Conservation (phyloP, 176 grass and related monocot species). For the Zizania latifolia region DNA sequence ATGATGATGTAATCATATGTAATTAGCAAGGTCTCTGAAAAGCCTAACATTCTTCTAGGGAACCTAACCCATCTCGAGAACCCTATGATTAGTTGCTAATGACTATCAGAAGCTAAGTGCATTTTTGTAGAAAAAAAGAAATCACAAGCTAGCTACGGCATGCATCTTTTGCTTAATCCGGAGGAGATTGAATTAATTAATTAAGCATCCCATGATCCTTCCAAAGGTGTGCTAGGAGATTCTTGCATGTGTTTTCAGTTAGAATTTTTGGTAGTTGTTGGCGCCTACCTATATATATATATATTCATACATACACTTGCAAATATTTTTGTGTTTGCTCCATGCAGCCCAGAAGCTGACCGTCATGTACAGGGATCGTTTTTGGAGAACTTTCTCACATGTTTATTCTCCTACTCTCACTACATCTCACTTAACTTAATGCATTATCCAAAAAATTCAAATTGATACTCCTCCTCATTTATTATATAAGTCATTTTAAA, state of each 20-base stretch:
- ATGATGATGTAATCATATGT: neutral
- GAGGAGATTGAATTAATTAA: neutral
- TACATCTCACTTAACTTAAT: constrained; percentile 16
- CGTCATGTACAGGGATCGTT: constrained; percentile 31
- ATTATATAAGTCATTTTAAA: too few relatives aligned
- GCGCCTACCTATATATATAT: too few relatives aligned
- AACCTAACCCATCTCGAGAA: neutral
- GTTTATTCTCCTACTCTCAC: constrained; percentile 10
- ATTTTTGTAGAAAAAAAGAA: too few relatives aligned
- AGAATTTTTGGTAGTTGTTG: constrained; percentile 15
- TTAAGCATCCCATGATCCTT: constrained; percentile 24
- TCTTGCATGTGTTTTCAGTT: constrained; percentile 51
- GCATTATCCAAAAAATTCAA: neutral
- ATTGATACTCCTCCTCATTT: too few relatives aligned
- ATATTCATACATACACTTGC: constrained; percentile 21
- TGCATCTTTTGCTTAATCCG: constrained; percentile 14
- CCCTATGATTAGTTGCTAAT: constrained; percentile 30
- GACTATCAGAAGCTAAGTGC: too few relatives aligned
- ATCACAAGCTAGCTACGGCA: neutral
- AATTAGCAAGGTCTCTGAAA: constrained; percentile 4
- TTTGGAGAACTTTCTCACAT: constrained; percentile 27
- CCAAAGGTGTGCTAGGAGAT: constrained; percentile 31
- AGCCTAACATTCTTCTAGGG: constrained; percentile 21
- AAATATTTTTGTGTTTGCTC: constrained; percentile 14
- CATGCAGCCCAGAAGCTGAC: constrained; percentile 21